These are phyloP conservation scores for Phytophthora tentaculata DNA, from an alignment of 352 stramenopile genomes.

Conservation along the genomic window DNA sequence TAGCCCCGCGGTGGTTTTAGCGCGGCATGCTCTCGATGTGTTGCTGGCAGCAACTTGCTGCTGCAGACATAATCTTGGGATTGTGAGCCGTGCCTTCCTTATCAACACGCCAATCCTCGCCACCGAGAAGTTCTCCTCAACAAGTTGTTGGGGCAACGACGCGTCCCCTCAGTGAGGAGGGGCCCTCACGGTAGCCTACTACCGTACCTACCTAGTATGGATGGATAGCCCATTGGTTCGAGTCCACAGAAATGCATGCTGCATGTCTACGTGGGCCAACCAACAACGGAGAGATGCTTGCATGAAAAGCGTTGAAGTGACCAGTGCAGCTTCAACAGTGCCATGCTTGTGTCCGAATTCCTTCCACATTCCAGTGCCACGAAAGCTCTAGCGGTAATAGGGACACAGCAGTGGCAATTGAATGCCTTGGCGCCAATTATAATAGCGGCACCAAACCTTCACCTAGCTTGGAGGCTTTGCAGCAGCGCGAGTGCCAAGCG, in stretches of 20 bases:
- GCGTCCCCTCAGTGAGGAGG: too few species aligned
- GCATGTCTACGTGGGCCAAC: conserved; percentile 5
- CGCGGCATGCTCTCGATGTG: too few species aligned
- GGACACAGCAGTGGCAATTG: not conserved
- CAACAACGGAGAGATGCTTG: not conserved
- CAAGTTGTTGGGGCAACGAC: too few species aligned
- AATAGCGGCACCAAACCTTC: too few species aligned
- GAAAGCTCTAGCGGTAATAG: not conserved
- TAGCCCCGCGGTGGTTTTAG: too few species aligned
- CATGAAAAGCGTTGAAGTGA: not conserved
- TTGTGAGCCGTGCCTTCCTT: conserved; percentile 16
- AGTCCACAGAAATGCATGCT: conserved; percentile 9
- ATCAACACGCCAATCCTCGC: conserved; percentile 21
- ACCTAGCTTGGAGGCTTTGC: not conserved
- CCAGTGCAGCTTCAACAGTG: too few species aligned
- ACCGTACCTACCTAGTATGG: too few species aligned
- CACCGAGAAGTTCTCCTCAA: conserved; percentile 10
- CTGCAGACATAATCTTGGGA: conserved; percentile 5
- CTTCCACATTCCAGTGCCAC: not conserved
- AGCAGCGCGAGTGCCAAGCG: too few species aligned
- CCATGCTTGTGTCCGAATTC: conserved; percentile 9
- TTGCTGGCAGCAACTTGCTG: not conserved
- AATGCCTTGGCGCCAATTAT: not conserved
- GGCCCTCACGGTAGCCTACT: too few species aligned
- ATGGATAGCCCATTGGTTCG: conserved; percentile 12